Percentiles rank a stretch among this genome's conserved stretches.
phyloP scores from a whole-genome alignment of 23 red algal species.

The Cyanidiococcus yangmingshanensis region DNA sequence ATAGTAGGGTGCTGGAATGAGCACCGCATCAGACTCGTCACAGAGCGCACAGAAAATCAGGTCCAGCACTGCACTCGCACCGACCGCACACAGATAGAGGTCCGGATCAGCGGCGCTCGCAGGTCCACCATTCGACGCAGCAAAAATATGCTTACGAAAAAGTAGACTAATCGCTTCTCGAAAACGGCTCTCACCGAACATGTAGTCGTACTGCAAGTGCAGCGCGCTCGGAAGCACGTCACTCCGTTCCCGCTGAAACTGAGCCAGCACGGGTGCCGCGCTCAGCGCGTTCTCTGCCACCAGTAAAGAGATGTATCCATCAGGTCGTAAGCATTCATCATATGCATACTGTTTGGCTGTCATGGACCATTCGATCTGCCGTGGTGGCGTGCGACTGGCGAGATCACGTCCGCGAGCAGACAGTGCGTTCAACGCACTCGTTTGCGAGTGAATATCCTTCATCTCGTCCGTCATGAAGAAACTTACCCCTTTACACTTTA shows the following conservation, averaged over 20 bases:
- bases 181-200: constrained; percentile 25
- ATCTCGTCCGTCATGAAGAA: too few relatives aligned
- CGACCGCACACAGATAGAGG: constrained; percentile 29
- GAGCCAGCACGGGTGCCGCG: constrained; percentile 31
- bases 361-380: constrained; percentile 28
- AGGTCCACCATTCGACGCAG: constrained; percentile 7
- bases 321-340: constrained; percentile 31
- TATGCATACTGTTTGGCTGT: constrained; percentile 29
- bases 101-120: not conserved
- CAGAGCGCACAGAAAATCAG: constrained; percentile 37
- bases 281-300: constrained; percentile 69
- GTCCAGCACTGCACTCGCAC: constrained; percentile 45
- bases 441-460: too few relatives aligned
- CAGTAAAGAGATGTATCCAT: constrained; percentile 50
- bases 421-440: not conserved
- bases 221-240: constrained; percentile 15
- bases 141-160: constrained; percentile 39
- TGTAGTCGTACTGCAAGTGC: constrained; percentile 36
- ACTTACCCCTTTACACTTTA: too few relatives aligned
- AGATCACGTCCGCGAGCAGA: not conserved
- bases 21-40: constrained; percentile 52
- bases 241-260: constrained; percentile 16
- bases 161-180: constrained; percentile 23
- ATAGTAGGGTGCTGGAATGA: constrained; percentile 59
- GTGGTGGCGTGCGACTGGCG: constrained; percentile 12